phyloP scores from a whole-genome alignment of 352 stramenopile genomes.

The Lagenidium giganteum region DNA sequence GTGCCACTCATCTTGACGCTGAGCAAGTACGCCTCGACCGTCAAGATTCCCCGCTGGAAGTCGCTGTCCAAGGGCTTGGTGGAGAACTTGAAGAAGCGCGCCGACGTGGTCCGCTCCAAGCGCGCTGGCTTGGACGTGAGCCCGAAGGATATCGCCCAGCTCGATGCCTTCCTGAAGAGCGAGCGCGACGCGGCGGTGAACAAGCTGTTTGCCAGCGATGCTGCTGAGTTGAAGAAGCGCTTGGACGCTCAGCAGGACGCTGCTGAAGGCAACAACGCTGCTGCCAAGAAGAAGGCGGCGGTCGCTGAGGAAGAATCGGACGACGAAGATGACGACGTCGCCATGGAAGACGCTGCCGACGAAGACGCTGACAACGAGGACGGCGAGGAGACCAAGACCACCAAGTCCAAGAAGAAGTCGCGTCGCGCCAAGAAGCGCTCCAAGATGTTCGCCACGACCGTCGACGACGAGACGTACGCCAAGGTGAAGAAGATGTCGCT shows the following conservation, averaged over 20 bases:
- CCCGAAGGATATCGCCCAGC: constrained; percentile 78
- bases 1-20: constrained; percentile 86
- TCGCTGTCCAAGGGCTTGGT: constrained; percentile 52
- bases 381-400: constrained; percentile 26
- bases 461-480: constrained; percentile 60
- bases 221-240: constrained; percentile 63
- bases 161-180: constrained; percentile 79
- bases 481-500: constrained; percentile 83
- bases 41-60: constrained; percentile 73
- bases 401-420: constrained; percentile 38
- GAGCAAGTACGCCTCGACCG: constrained; percentile 86
- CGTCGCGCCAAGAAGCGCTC: constrained; percentile 23
- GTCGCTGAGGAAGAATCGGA: constrained; percentile 25
- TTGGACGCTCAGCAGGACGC: constrained; percentile 36
- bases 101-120: constrained; percentile 85
- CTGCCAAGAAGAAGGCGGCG: constrained; percentile 8
- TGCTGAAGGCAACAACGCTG: constrained; percentile 18
- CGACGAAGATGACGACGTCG: constrained; percentile 13
- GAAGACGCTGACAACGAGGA: constrained; percentile 38
- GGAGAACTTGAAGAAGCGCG: constrained; percentile 68
- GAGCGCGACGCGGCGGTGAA: constrained; percentile 80
- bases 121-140: constrained; percentile 87
- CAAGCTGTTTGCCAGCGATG: constrained; percentile 80
- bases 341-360: constrained; percentile 1
- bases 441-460: constrained; percentile 19